These are phyloP conservation scores for Neolentinus lepideus DNA, from an alignment of 1,284 basidiomycete species.

Conservation along the genomic window DNA sequence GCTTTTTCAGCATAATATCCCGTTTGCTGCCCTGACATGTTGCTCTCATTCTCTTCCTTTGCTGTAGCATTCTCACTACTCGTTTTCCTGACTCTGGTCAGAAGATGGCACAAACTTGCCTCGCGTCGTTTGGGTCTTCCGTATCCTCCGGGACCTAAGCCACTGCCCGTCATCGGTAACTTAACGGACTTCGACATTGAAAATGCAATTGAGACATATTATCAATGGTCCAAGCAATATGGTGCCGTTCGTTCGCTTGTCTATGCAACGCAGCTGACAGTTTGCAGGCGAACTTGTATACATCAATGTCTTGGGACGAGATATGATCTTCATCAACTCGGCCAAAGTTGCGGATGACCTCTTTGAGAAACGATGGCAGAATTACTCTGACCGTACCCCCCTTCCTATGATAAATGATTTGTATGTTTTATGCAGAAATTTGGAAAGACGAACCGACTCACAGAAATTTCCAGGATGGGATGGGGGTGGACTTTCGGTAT, in stretches of 20 bases:
- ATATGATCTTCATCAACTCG: conserved; percentile 2
- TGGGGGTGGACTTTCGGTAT: conserved; percentile 46
- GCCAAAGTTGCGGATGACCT: conserved; percentile 20
- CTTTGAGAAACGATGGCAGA: conserved; percentile 37
- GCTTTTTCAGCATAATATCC: no score
- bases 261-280: background rate
- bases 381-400: conserved; percentile 30
- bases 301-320: background rate
- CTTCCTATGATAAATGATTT: conserved; percentile 1
- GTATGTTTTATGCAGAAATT: background rate
- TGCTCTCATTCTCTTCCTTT: background rate
- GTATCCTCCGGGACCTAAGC: conserved; percentile 1
- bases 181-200: conserved; percentile 11
- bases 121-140: background rate
- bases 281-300: conserved; percentile 1
- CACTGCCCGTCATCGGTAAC: conserved; percentile 12
- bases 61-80: background rate
- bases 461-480: conserved; percentile 30
- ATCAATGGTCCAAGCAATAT: conserved; percentile 10
- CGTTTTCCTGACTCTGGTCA: background rate
- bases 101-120: background rate
- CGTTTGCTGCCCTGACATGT: no score
- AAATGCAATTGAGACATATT: conserved; percentile 7
- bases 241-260: conserved; percentile 7
- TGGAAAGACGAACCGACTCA: background rate